These are phyloP conservation scores for Cardamine occulta DNA, from an alignment of 345 rosid species.

Conservation along the genomic window DNA sequence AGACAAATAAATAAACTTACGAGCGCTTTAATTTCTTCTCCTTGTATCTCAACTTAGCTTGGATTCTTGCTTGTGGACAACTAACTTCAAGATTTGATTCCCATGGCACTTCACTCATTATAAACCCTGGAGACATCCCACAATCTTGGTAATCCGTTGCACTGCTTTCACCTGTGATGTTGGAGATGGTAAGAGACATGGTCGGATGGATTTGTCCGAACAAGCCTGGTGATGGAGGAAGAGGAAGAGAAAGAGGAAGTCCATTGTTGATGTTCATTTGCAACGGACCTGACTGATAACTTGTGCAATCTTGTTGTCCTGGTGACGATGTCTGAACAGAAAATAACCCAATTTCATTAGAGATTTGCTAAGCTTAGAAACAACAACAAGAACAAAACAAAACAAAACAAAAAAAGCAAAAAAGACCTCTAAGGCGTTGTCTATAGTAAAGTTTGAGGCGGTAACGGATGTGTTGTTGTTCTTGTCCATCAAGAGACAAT, in stretches of 20 bases:
- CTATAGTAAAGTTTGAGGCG: conserved; percentile 32
- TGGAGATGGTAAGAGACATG: conserved; percentile 63
- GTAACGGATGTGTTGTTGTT: conserved; percentile 27
- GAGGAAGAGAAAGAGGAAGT: conserved; percentile 32
- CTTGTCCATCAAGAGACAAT: conserved; percentile 41
- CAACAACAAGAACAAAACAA: neutral
- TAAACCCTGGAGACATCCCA: conserved; percentile 58
- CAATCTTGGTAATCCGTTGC: conserved; percentile 71
- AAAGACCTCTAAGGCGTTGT: conserved; percentile 31
- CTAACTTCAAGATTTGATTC: conserved; percentile 64
- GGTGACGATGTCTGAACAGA: conserved; percentile 59
- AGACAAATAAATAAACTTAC: conserved; percentile 43
- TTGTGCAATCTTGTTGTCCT: conserved; percentile 55
- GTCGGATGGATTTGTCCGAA: conserved; percentile 60
- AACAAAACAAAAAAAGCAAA: neutral
- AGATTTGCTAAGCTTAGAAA: neutral
- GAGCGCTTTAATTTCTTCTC: conserved; percentile 75
- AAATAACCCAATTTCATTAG: neutral
- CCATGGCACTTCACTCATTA: conserved; percentile 74
- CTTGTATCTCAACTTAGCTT: conserved; percentile 82
- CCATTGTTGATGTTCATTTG: conserved; percentile 47
- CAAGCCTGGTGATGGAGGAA: conserved; percentile 30
- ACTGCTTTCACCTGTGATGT: conserved; percentile 62
- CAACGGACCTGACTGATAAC: conserved; percentile 39
- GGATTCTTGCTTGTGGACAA: conserved; percentile 69